Evolutionary conservation across 345 rosid genomes (phyloP), one percentile per base, ranked within the genome.

Genomic region (Populus pruinosa): DNA sequence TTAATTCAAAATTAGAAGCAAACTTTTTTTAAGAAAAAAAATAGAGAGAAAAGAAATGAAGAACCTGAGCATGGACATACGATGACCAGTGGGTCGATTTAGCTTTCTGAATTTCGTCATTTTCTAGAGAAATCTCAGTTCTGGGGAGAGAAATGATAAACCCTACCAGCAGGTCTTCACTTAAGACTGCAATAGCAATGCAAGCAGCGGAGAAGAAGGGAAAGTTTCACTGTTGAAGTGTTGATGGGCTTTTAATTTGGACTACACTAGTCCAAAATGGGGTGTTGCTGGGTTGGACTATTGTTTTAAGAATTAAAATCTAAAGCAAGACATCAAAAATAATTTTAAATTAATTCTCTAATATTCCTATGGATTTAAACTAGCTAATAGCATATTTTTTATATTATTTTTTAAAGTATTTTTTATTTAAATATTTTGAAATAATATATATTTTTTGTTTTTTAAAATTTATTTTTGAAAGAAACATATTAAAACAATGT

Each of bases 21-120:
- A 33, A 33, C 36, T 4, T 3, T 16, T 20, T 1, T 8, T 55
- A 67, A n/a, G 36, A 6, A 31, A 8, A 65, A n/a, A 23, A 3
- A 71, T 44, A 2, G 67, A 71, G 11, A 44, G 31, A 70, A 38
- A 39, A 33, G 17, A 44, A 67, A 17, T 21, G 65, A 78, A 69
- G 55, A 73, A 94, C 98, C 98, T 91, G 82, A 95, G 89, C 98
- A 95, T 90, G 70, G 98, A 78, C 96, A 93, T 93, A 72, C 99
- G 89, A 79, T 95, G 97, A 43, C 87, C 94, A 0, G 92, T 81
- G 18, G 91, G 93, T 66, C 99, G 87, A 50, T 83, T 85, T 38
- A 93, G 93, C 90, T 92, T 95, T 82, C 99, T 92, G 76, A 91
- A 87, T 80, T 91, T 95, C 64, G 94, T 91, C 97, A 91, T 89